phyloP scores from a whole-genome alignment of 139 green algal genomes.

The Chlorella sp. region DNA sequence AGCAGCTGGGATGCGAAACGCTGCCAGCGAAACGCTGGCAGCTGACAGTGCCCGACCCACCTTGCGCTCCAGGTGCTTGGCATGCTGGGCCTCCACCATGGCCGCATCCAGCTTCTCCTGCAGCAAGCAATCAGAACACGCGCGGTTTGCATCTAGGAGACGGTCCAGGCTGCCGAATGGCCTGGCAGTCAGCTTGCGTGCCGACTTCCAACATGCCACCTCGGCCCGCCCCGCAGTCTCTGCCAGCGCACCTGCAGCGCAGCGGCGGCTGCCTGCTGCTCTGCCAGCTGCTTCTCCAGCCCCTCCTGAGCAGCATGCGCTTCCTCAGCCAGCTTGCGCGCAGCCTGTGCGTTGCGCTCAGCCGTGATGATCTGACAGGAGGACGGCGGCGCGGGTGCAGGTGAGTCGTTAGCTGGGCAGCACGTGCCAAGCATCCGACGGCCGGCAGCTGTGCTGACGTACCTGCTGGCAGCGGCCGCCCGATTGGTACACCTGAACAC shows the following conservation, averaged over 20 bases:
- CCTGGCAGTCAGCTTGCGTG: too few species aligned
- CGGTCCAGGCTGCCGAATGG: too few species aligned
- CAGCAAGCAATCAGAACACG: neutral
- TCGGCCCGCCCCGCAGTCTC: too few species aligned
- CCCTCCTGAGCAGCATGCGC: neutral
- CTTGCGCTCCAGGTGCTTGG: neutral
- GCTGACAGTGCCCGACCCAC: neutral
- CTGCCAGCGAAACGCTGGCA: neutral
- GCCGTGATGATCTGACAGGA: neutral
- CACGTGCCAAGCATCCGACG: too few species aligned
- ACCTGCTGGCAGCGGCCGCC: too few species aligned
- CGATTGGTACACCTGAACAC: too few species aligned
- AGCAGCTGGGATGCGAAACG: neutral
- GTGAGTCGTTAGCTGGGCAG: neutral
- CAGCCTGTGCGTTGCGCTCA: neutral
- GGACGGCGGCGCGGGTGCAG: neutral
- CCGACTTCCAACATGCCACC: too few species aligned
- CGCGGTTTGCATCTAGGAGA: too few species aligned
- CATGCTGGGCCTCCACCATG: constrained; percentile 7
- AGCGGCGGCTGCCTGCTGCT: too few species aligned
- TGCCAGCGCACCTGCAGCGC: too few species aligned
- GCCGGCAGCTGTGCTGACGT: too few species aligned
- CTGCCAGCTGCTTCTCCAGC: constrained; percentile 4
- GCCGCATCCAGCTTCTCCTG: constrained; percentile 4
- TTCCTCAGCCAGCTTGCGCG: neutral